phyloP scores from a whole-genome alignment of 805 yeast species.

The Dipodascus geniculatus region DNA sequence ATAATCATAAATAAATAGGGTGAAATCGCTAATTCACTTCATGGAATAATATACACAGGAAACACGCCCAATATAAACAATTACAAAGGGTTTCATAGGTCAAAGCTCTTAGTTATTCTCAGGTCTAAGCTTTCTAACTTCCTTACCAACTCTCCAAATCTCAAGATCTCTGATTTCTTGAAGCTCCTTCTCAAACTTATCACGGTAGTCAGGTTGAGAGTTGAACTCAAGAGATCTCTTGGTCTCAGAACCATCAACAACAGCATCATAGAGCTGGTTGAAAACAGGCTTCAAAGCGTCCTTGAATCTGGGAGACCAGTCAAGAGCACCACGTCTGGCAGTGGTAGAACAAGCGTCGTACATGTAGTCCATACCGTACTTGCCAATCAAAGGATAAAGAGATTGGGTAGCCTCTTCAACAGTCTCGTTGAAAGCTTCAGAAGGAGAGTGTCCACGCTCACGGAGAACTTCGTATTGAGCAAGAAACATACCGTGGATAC shows the following conservation, averaged over 20 bases:
- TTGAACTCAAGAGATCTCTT: conserved; percentile 96
- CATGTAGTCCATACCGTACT: conserved; percentile 99
- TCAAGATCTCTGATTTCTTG: conserved; percentile 91
- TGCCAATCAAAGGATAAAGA: conserved; percentile 96
- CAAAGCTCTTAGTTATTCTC: conserved; percentile 65
- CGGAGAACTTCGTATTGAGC: conserved; percentile 99
- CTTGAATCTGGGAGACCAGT: conserved; percentile 99
- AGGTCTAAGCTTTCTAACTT: conserved; percentile 99
- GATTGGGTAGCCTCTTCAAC: conserved; percentile 99
- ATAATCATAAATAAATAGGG: conserved; percentile 5
- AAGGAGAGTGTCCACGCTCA: conserved; percentile 99
- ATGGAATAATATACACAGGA: conserved; percentile 15
- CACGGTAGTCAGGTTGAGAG: conserved; percentile 97
- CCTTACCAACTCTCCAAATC: conserved; percentile 99
- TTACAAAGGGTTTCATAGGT: not conserved
- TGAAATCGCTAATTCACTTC: conserved; percentile 17
- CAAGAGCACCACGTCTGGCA: conserved; percentile 99
- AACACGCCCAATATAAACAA: conserved; percentile 2
- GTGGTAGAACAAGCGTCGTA: conserved; percentile 99
- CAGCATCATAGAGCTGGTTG: conserved; percentile 89
- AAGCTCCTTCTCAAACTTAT: conserved; percentile 86
- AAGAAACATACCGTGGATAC: conserved; percentile 99
- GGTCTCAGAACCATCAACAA: conserved; percentile 94
- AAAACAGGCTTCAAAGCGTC: conserved; percentile 98
- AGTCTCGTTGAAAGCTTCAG: conserved; percentile 99